Conservation (phyloP, 345 rosid genomes). For the Sisymbrium altissimum region DNA sequence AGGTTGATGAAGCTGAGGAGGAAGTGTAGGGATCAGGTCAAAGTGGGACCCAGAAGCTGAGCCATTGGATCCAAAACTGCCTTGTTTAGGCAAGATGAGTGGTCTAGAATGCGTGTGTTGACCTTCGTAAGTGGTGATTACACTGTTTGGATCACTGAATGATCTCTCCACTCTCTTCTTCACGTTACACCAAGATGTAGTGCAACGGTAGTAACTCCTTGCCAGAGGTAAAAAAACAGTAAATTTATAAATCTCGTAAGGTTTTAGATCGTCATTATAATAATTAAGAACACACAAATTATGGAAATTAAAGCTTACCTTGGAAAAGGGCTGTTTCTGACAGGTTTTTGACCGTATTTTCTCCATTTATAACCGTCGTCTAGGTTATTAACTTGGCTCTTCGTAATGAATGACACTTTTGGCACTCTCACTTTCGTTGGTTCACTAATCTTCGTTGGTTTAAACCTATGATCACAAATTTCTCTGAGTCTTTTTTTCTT, state of each 20-base stretch:
- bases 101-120: constrained; percentile 84
- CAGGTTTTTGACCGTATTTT: constrained; percentile 97
- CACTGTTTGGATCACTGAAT: constrained; percentile 58
- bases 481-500: background rate
- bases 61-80: constrained; percentile 35
- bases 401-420: constrained; percentile 88
- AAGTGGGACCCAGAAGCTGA: constrained; percentile 44
- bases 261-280: background rate
- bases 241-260: background rate
- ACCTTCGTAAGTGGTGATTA: constrained; percentile 86
- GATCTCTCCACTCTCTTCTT: constrained; percentile 93
- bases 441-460: constrained; percentile 54
- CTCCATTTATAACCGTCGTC: constrained; percentile 97
- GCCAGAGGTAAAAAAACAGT: too few species aligned
- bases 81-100: constrained; percentile 37
- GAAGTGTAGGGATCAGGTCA: constrained; percentile 30
- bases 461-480: constrained; percentile 38
- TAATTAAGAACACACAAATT: background rate
- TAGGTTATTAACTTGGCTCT: constrained; percentile 83
- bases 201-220: constrained; percentile 98
- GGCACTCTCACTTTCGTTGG: constrained; percentile 66
- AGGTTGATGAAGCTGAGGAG: constrained; percentile 26
- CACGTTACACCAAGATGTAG: constrained; percentile 75
- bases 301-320: constrained; percentile 44
- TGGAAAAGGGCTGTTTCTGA: constrained; percentile 82